Conservation (phyloP, 148 eudicot genomes). For the Camellia sinensis region DNA sequence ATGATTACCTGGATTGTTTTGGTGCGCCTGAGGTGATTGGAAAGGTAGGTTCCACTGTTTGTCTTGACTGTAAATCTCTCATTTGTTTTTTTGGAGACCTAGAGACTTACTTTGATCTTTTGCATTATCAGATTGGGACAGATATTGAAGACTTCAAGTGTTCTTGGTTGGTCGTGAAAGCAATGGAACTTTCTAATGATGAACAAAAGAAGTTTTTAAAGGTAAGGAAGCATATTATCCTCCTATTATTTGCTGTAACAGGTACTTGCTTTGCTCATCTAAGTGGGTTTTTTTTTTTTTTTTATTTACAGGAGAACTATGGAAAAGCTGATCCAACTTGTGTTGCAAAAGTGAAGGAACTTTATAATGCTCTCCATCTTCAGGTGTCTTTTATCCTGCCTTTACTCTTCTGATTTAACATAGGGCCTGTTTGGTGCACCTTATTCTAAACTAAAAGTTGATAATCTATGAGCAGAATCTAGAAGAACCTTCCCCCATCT, state of each 20-base stretch:
- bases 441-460: too few relatives aligned
- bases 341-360: conserved; percentile 78
- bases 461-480: too few relatives aligned
- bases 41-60: conserved; percentile 42
- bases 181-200: conserved; percentile 61
- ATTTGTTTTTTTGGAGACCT: not conserved
- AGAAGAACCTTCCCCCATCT: too few relatives aligned
- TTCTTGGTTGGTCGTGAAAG: conserved; percentile 90
- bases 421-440: too few relatives aligned
- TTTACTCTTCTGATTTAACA: not conserved
- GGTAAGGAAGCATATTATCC: conserved; percentile 36
- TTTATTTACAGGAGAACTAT: conserved; percentile 67
- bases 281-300: not conserved
- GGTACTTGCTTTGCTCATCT: not conserved
- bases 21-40: conserved; percentile 69
- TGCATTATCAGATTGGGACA: conserved; percentile 63
- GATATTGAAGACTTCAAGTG: conserved; percentile 87
- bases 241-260: not conserved
- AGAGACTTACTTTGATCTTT: conserved; percentile 6
- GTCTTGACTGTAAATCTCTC: not conserved
- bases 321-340: conserved; percentile 68
- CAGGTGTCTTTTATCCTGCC: conserved; percentile 41
- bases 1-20: conserved; percentile 76
- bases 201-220: conserved; percentile 62
- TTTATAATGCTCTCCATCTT: conserved; percentile 65